Evolutionary conservation across 148 eudicot genomes (phyloP).

Genomic region (Amaranthus cruentus): DNA sequence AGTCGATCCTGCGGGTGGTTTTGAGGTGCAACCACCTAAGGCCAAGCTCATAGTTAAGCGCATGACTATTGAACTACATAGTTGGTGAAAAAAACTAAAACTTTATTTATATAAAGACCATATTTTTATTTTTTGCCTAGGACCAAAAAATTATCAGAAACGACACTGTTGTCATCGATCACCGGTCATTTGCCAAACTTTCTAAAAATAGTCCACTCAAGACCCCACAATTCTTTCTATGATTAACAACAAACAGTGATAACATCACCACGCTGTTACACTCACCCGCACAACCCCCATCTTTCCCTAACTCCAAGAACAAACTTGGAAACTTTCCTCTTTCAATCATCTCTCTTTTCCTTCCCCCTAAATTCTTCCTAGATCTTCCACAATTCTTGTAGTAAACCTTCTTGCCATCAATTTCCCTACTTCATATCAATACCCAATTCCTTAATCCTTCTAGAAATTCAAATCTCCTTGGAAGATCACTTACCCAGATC

Average conservation of each 20-base stretch:
- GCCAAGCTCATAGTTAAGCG: no score
- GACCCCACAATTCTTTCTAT: neutral
- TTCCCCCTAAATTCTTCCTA: neutral
- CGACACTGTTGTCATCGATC: no score
- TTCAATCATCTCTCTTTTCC: slow-evolving; percentile 8
- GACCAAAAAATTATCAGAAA: no score
- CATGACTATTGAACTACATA: no score
- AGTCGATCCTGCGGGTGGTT: no score
- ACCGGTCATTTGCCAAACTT: no score
- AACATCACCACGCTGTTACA: slow-evolving; percentile 19
- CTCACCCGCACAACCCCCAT: slow-evolving; percentile 1
- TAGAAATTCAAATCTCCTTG: neutral
- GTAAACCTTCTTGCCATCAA: neutral
- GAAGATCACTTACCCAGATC: slow-evolving; percentile 17
- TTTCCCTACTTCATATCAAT: neutral
- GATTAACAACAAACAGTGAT: neutral
- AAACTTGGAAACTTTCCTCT: slow-evolving; percentile 20
- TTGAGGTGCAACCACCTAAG: no score
- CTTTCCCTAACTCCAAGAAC: neutral
- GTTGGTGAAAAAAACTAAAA: no score
- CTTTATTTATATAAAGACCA: no score
- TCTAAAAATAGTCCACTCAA: no score
- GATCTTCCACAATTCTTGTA: slow-evolving; percentile 6
- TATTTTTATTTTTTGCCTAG: no score
- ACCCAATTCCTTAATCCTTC: neutral